Evolutionary conservation across 164 flowering plant genomes (phyloP), one percentile per base, ranked within the genome.

Genomic region (Vitis cinerea): DNA sequence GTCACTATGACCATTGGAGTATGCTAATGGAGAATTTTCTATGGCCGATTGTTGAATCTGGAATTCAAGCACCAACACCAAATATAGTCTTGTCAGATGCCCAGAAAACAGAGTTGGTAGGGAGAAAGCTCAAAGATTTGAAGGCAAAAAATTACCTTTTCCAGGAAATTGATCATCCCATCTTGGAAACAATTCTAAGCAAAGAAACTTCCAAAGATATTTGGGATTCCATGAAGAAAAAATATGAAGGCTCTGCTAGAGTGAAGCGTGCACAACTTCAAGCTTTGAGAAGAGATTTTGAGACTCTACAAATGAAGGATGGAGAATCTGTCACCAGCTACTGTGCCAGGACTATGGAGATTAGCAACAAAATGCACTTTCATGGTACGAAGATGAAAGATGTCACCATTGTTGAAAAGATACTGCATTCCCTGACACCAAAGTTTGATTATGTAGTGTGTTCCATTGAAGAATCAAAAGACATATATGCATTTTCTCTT

Each of bases 151-250:
- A 48, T 49, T 55, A 71, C n/a, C 48, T 63, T 71, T 71, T 71
- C 66, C 1, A 72, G 31, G 61, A 63, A 10, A 55, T 61, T 54
- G 53, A 74, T 67, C 63, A 52, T 27, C 16, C 58, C 27, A 67
- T 73, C 63, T 57, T 63, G 61, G 77, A 74, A 50, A 74, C 77
- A 9, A 74, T 68, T 74, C 68, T 68, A 49, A 31, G 71, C 66
- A 74, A 74, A 68, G 63, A 74, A 23, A 63, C 72, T 47, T 68
- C 72, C 68, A 74, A 74, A 17, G 63, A 74, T 63, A 74, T 68
- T 31, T 74, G 72, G 57, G 77, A 74, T 69, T 68, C 59, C 14
- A 60, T 69, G 73, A 54, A 70, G 67, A 62, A 70, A 23, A 70
- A 70, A 57, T 70, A 70, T 48, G 60, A 70, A 70, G 77, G 73